phyloP scores from a whole-genome alignment of 257 asterid genomes.

The Solanum paucissectum region DNA sequence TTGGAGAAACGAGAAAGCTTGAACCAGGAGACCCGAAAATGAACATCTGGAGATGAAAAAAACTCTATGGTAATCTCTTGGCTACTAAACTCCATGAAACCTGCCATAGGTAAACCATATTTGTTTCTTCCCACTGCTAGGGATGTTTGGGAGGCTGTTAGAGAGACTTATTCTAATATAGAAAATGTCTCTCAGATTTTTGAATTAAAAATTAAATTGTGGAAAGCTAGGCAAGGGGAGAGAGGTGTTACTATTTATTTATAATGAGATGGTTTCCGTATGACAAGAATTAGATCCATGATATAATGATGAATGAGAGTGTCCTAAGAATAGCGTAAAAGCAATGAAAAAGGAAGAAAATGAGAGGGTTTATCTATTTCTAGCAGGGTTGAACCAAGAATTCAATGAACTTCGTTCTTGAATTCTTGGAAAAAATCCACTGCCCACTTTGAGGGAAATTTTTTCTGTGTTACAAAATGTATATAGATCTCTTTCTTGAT shows the following conservation, averaged over 20 bases:
- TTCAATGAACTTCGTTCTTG: neutral
- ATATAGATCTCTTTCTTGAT: too few species aligned
- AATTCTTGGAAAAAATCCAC: neutral
- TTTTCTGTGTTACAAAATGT: neutral
- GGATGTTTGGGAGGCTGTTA: neutral
- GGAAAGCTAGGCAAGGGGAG: neutral
- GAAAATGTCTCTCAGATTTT: neutral
- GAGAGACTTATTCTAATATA: neutral
- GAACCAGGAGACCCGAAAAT: neutral
- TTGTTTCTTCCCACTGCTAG: neutral
- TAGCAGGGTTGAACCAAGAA: neutral
- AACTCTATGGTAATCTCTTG: neutral
- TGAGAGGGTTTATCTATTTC: neutral
- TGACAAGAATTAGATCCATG: neutral
- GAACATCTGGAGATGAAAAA: neutral
- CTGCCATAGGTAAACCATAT: neutral
- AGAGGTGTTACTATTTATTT: neutral
- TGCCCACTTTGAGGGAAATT: neutral
- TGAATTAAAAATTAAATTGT: neutral
- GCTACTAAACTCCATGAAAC: neutral
- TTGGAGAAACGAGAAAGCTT: neutral
- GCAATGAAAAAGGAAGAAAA: neutral
- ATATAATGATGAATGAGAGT: neutral
- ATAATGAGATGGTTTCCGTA: neutral
- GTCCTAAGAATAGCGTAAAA: neutral